Base-by-base conservation (phyloP, 78 protist species). In the Capsaspora owczarzaki region DNA sequence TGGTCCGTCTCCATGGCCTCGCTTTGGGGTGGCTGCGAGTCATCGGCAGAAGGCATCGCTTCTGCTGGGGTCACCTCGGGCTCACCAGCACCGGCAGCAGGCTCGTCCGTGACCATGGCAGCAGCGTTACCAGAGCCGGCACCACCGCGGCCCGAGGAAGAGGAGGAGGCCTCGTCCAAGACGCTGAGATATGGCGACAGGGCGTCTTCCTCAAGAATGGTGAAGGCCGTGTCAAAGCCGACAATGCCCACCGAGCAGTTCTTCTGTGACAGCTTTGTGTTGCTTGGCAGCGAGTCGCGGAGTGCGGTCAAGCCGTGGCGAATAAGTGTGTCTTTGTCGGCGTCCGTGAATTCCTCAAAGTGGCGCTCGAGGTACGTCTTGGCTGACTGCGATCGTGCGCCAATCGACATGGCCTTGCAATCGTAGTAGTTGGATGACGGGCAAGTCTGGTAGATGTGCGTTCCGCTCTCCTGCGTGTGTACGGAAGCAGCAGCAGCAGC, bases 341-440 rank as follows among this genome's bases (percentile, higher is more conserved):
- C 35, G 43, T 82, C 86, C 46, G 44, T 83, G 74, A 95, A 93
- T 2, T 47, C 20, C 40, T 89, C 93, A 68, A 82, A 86, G 56
- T 89, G 40, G 71, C 89, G 90, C 85, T 97, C 99, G 31, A 97
- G 92, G 82, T 97, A 97, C 1, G 99, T 97, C 49, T 89, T 82
- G 0, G 97, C 97, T 0, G 97, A 89, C 86, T 95, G 99, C 31
- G 97, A 92, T 66, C 99, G 89, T 5, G 94, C 91, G 0, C 99
- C 99, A 72, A 97, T 97, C 44, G 98, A 94, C 82, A 86, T 85
- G 29, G 95, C 91, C 75, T 87, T 85, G 87, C 88, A 95, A 61
- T 93, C 93, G 70, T 80, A 94, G 84, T 53, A 93, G 84, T 93
- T 90, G 43, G 98, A 97, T 1, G 98, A 92, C 41, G 99, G 99